phyloP scores from a whole-genome alignment of 164 flowering plant genomes.

The Houttuynia cordata region DNA sequence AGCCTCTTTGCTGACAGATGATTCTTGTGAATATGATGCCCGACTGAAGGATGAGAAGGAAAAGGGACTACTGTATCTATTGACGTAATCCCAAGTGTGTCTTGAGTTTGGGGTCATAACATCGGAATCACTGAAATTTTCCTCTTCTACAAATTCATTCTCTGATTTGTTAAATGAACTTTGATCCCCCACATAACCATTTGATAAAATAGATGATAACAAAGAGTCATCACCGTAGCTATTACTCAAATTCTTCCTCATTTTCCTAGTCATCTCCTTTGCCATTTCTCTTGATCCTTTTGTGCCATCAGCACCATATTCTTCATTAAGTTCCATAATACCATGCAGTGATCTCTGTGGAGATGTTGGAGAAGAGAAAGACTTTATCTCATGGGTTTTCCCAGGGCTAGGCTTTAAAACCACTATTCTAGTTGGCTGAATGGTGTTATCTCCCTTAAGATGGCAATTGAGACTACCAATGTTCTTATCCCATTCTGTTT shows the following conservation, averaged over 20 bases:
- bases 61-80: constrained; percentile 57
- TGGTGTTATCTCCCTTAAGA: constrained; percentile 22
- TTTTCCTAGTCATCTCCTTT: constrained; percentile 47
- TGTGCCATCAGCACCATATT: constrained; percentile 33
- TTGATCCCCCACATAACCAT: constrained; percentile 78
- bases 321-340: constrained; percentile 25
- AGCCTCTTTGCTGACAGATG: constrained; percentile 90
- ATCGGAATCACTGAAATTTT: constrained; percentile 69
- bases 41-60: constrained; percentile 64
- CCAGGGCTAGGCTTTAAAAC: constrained; percentile 60
- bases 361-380: constrained; percentile 33
- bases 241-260: constrained; percentile 43
- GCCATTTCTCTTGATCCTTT: constrained; percentile 57
- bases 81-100: constrained; percentile 70
- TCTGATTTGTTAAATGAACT: constrained; percentile 76
- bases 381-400: constrained; percentile 34
- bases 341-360: constrained; percentile 25
- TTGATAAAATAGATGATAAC: constrained; percentile 63
- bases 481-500: constrained; percentile 24
- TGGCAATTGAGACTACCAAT: constrained; percentile 18
- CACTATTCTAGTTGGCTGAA: constrained; percentile 39
- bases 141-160: constrained; percentile 41
- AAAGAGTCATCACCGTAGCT: constrained; percentile 54
- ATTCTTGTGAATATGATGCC: constrained; percentile 75
- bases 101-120: constrained; percentile 67